Evolutionary conservation across 345 rosid species (phyloP).

Genomic region (Rubroshorea leprosula): DNA sequence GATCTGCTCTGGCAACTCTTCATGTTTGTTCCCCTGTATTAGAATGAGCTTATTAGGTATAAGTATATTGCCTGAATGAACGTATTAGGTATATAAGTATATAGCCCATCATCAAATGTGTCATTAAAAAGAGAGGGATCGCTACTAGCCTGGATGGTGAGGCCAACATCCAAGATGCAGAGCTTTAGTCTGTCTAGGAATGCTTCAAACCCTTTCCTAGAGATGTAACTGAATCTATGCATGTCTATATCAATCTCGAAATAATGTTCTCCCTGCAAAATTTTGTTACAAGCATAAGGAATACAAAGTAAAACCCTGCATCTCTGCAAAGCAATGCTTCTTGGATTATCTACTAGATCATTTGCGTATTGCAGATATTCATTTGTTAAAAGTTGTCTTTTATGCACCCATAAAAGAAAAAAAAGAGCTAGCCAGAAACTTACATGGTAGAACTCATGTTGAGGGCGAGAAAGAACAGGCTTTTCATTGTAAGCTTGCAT

Average conservation of each 20-base stretch:
- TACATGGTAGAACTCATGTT: conserved; percentile 73
- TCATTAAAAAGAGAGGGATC: not conserved
- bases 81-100: too few species aligned
- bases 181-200: conserved; percentile 71
- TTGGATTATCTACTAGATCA: too few species aligned
- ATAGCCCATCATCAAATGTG: too few species aligned
- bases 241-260: conserved; percentile 90
- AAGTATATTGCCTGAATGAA: not conserved
- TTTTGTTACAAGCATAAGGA: not conserved
- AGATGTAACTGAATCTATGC: conserved; percentile 91
- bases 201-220: conserved; percentile 87
- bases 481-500: conserved; percentile 98
- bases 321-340: not conserved
- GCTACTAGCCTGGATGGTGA: conserved; percentile 74
- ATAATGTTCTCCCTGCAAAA: conserved; percentile 78
- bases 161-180: conserved; percentile 82
- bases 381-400: too few species aligned
- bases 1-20: conserved; percentile 92
- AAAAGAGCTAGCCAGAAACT: conserved; percentile 15
- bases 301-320: not conserved
- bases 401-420: too few species aligned
- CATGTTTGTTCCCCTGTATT: conserved; percentile 76
- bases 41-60: conserved; percentile 7
- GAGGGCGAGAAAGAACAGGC: conserved; percentile 98
- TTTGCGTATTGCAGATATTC: not conserved